Percentiles rank a stretch among this genome's conserved stretches.
Conservation (phyloP, 805 yeast species). For the Candida cerambycidarum region DNA sequence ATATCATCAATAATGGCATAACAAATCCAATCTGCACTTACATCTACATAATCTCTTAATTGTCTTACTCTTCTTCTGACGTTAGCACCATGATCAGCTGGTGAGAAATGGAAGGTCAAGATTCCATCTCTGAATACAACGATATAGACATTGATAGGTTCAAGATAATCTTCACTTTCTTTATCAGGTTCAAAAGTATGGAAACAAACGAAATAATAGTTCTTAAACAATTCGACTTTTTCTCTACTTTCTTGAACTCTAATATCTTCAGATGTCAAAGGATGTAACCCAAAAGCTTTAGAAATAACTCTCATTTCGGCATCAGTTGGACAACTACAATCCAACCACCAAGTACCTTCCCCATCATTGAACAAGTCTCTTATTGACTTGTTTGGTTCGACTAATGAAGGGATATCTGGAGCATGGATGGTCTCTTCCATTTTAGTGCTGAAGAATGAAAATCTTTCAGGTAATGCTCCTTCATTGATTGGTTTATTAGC, state of each 20-base stretch:
- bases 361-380: conserved; percentile 68
- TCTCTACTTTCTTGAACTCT: conserved; percentile 96
- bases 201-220: conserved; percentile 93
- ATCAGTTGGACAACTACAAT: conserved; percentile 91
- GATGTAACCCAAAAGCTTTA: conserved; percentile 95
- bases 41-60: conserved; percentile 73
- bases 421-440: conserved; percentile 88
- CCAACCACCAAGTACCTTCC: conserved; percentile 93
- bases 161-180: conserved; percentile 80
- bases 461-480: conserved; percentile 64
- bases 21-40: conserved; percentile 79
- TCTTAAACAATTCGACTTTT: conserved; percentile 88
- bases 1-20: conserved; percentile 82
- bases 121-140: conserved; percentile 63
- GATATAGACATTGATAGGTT: conserved; percentile 73
- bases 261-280: conserved; percentile 96
- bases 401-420: conserved; percentile 77
- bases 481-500: conserved; percentile 5
- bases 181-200: conserved; percentile 89
- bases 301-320: conserved; percentile 90
- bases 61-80: conserved; percentile 83
- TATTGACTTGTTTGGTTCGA: conserved; percentile 63
- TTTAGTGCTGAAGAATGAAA: conserved; percentile 78
- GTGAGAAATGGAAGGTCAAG: conserved; percentile 58
- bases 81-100: conserved; percentile 60